These are phyloP conservation scores for Lactarius pseudohatsudake DNA, from an alignment of 768 basidiomycete species.

Conservation along the genomic window DNA sequence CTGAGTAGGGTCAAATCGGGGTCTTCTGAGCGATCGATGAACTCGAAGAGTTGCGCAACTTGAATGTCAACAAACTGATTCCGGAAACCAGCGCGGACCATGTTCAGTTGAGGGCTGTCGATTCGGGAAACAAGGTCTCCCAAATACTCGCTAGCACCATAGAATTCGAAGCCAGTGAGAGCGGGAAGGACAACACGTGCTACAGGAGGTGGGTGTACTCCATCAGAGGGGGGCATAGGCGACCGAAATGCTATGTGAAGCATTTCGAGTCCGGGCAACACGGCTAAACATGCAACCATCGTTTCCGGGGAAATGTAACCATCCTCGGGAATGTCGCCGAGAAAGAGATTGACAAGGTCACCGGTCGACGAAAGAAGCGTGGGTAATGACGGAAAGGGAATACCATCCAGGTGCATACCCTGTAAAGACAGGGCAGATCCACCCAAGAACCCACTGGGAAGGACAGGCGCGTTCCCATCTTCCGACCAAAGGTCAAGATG, in stretches of 20 bases:
- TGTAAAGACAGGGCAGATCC: neutral
- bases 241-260: neutral
- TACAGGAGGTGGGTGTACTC: neutral
- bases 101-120: neutral
- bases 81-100: neutral
- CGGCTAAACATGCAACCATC: neutral
- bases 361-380: conserved; percentile 5
- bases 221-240: neutral
- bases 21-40: neutral
- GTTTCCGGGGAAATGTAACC: neutral
- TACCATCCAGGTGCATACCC: neutral
- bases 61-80: neutral
- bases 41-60: neutral
- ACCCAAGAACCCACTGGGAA: conserved; percentile 5
- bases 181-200: neutral
- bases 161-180: conserved; percentile 2
- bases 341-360: neutral
- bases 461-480: neutral
- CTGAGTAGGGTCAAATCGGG: neutral
- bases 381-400: neutral
- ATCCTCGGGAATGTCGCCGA: neutral
- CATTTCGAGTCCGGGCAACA: neutral
- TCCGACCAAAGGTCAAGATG: neutral
- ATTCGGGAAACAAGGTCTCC: conserved; percentile 11
- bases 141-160: conserved; percentile 6